Conservation (phyloP, 148 eudicot species). For the Rhododendron kiyosumense region DNA sequence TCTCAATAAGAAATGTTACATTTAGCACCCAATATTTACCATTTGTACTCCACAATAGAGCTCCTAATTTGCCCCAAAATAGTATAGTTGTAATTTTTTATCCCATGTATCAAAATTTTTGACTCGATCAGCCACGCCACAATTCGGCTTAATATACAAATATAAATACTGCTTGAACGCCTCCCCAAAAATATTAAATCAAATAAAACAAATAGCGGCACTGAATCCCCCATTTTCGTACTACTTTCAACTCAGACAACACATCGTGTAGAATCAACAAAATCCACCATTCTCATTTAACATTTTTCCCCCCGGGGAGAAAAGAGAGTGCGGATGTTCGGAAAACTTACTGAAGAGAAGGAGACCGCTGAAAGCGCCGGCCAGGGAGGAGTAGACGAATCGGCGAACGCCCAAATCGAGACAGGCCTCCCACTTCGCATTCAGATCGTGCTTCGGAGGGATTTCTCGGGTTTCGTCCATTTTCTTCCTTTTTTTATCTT, state of each 20-base stretch:
- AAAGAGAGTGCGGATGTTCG: not conserved
- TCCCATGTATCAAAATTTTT: no score
- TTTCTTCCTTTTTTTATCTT: not conserved
- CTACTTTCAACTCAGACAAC: not conserved
- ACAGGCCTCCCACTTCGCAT: conserved; percentile 87
- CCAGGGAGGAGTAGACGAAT: conserved; percentile 57
- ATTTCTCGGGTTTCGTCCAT: conserved; percentile 54
- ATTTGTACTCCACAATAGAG: no score
- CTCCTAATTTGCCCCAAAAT: no score
- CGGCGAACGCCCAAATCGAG: conserved; percentile 82
- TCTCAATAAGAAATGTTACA: no score
- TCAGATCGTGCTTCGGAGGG: conserved; percentile 43
- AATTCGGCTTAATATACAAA: no score
- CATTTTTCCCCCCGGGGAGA: not conserved
- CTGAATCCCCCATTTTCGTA: not conserved
- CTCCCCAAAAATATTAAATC: no score
- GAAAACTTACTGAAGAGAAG: conserved; percentile 68
- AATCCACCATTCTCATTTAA: not conserved
- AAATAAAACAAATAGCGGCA: not conserved
- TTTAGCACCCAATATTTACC: no score
- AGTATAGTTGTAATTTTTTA: no score
- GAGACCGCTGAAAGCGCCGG: conserved; percentile 75
- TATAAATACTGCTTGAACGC: no score
- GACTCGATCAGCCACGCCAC: no score
- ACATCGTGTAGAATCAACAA: not conserved